Conservation (phyloP, 345 rosid species). For the Rhizophora mangle region DNA sequence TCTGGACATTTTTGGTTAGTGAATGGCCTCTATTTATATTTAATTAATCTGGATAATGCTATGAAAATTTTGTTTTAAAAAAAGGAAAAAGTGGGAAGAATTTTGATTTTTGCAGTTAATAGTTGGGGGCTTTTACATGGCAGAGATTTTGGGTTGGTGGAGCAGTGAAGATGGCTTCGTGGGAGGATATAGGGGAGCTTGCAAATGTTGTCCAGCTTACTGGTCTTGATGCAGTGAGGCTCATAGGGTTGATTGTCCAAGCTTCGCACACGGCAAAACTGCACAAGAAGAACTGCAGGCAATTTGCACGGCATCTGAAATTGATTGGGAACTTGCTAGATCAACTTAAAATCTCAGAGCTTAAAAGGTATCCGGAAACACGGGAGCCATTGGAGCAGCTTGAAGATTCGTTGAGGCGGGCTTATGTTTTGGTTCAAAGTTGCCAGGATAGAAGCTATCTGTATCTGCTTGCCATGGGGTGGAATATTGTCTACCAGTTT, state of each 20-base stretch:
- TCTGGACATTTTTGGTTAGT: too few species aligned
- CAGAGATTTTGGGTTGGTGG: slow-evolving; percentile 16
- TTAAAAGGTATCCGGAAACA: slow-evolving; percentile 90
- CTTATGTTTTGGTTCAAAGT: slow-evolving; percentile 74
- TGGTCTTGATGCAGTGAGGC: slow-evolving; percentile 77
- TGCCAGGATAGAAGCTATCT: slow-evolving; percentile 93
- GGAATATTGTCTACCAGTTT: slow-evolving; percentile 98
- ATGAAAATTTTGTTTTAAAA: too few species aligned
- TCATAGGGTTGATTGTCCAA: slow-evolving; percentile 75
- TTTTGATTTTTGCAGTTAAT: neutral
- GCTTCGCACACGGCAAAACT: slow-evolving; percentile 86
- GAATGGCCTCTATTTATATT: too few species aligned
- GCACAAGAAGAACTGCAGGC: slow-evolving; percentile 96
- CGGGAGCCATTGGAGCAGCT: slow-evolving; percentile 96
- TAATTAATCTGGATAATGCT: too few species aligned
- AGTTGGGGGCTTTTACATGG: neutral
- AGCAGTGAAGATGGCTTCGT: slow-evolving; percentile 52
- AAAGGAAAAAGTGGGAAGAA: neutral
- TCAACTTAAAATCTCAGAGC: slow-evolving; percentile 85
- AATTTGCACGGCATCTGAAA: slow-evolving; percentile 88
- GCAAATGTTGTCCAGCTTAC: slow-evolving; percentile 78
- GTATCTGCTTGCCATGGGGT: slow-evolving; percentile 95
- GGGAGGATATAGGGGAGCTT: slow-evolving; percentile 82
- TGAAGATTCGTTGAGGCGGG: slow-evolving; percentile 86
- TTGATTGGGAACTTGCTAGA: slow-evolving; percentile 85